Base-by-base conservation (phyloP, 2,329 filamentous ascomycete genomes). In the Pestalotiopsis sp. region DNA sequence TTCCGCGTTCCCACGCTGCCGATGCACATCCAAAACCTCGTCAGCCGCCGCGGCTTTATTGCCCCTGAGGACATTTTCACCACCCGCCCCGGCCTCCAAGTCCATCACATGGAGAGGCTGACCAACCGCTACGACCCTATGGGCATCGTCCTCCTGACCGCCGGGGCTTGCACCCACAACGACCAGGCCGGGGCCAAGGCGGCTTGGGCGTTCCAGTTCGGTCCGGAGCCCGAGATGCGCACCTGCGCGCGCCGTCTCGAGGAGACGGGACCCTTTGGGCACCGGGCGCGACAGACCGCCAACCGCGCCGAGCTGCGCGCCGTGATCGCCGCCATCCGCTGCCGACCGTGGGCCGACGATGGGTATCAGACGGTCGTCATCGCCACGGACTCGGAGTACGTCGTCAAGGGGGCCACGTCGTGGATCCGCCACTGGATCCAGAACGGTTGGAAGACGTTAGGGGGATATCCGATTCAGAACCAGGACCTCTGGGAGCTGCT, bases 261-360 rank as follows among this genome's bases (percentile, higher is more conserved):
- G 74, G 73, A 71, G 2, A 67, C 76, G 41, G 84, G 85, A 0
- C 84, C 83, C 3, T 81, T 75, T 61, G 82, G 81, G 12, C 74
- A 81, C 31, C 13, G 64, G 0, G 68, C 73, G 52, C 64, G 70
- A 9, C 82, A 84, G 69, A 87, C 80, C 25, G 87, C 81, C 77
- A 86, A 87, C 70, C 81, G 87, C 3, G 87, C 87, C 3, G 85
- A 88, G 74, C 81, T 90, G 7, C 86, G 86, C 14, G 86, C 86
- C 5, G 84, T 83, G 3, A 82, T 88, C 61, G 84, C 80, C 5
- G 87, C 83, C 3, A 78, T 88, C 27, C 77, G 81, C 38, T 83
- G 80, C 71, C 77, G 80, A 2, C 11, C 73, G 69, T 88, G 85
- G 86, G n/a, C n/a, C 0, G 76, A 73, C 3, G 84, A 87, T 74